Evolutionary conservation across 805 yeast species (phyloP), one percentile per base, ranked within the genome.

Genomic region (Komagataella ulmi): DNA sequence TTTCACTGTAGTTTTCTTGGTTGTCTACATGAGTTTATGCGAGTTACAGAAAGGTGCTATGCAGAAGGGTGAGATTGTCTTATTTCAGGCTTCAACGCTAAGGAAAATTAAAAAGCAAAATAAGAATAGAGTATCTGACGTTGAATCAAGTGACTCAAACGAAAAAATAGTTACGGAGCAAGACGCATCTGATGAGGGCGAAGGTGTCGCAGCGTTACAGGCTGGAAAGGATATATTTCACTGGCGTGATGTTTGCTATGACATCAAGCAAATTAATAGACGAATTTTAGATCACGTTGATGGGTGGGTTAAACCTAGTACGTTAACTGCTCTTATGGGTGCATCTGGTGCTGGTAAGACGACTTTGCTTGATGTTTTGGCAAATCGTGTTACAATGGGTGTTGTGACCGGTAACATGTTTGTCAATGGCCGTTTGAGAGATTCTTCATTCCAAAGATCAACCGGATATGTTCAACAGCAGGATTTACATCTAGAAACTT

Each of bases 291-390:
- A 73, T 54, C 74, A 77, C 54, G 86, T 85, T 52, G 87, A 83
- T 61, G 93, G 91, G 49, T 85, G 87, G 85, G 89, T 85, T 46
- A 82, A 83, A 61, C 90, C 90, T 7, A 90, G 90, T 56, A 83
- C 88, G 48, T 68, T 85, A 61, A 85, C 91, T 50, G 93, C 93
- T 10, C 62, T 78, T 24, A 76, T 78, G 81, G 83, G 83, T 57
- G 81, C 77, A 49, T 76, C 82, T n/a, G 82, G 83, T 61, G 81
- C 81, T 24, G 82, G 83, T 60, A 78, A 78, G 57, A 78, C 82
- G 8, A 78, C 82, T 8, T 63, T 78, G 51, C 67, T 78, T 57
- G 79, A 78, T 61, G 72, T 72, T 18, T 65, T 77, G 53, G 75
- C 81, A 47, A 77, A 75, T 57, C 68, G 83, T 63, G 70, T 74